Base-by-base conservation (phyloP, 768 basidiomycete genomes). In the Tulasnella sp. region DNA sequence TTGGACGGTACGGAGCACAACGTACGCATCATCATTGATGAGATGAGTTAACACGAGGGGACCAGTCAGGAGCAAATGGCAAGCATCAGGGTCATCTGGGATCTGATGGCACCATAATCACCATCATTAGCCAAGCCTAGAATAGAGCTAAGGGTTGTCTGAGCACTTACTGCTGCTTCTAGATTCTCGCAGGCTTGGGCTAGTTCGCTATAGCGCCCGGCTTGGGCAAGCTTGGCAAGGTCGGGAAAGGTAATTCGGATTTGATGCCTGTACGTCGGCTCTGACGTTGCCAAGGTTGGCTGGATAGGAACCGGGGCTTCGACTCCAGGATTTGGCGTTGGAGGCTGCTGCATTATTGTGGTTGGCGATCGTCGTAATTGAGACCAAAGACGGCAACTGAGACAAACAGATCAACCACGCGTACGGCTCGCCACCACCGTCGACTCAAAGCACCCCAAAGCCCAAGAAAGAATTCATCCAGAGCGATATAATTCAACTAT, bases 31-130 rank as follows among this genome's bases (percentile, higher is more conserved):
- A 79, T 92, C 88, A 52, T 86, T 75, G 58, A 90, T 89, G 58
- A 92, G 84, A 82, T 91, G 90, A 5, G 87, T 86, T 15, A 93
- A 85, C 29, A 91, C 87, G 39, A 92, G 82, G 17, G 91, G 91
- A 3, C 86, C 85, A 14, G 86, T 85, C 40, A 90, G 80, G 42
- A 91, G 82, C 25, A 92, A 79, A 64, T 88, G 86, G 40, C 84
- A 85, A 49, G 81, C 81, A 67, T 84, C 71, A 34, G 67, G 25
- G 22, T 71, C 67, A 37, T 40, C 52, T 72, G 71, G 71, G 1
- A 72, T 42, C 71, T 72, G 31, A 45, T 11, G 11, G 17, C 49
- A 37, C 22, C 68, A 54, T 9, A 38, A 37, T n/a, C 34, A 25
- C 52, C 8, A 25, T 22, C 15, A 74, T 52, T 52, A 72, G n/a